These are phyloP conservation scores for Fusarium keratoplasticum DNA, from an alignment of 2,329 filamentous ascomycete species.

Conservation along the genomic window DNA sequence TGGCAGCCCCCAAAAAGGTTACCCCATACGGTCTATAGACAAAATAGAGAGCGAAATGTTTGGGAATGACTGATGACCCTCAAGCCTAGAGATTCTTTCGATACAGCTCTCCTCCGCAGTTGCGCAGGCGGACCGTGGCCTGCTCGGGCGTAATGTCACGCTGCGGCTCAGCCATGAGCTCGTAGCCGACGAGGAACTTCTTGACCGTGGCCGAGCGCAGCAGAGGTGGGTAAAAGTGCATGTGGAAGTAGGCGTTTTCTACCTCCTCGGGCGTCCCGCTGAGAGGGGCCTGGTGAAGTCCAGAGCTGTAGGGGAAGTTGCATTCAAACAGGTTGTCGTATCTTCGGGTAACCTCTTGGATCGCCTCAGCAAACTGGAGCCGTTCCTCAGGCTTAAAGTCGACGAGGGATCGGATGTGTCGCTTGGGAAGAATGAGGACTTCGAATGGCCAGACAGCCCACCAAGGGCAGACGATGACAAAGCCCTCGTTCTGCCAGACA, in stretches of 20 bases:
- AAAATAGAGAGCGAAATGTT: conserved; percentile 17
- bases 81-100: conserved; percentile 64
- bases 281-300: conserved; percentile 94
- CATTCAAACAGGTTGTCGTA: conserved; percentile 99
- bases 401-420: conserved; percentile 85
- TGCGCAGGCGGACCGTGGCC: conserved; percentile 80
- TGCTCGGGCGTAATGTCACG: conserved; percentile 98
- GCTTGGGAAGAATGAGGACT: conserved; percentile 87
- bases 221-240: conserved; percentile 97
- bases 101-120: conserved; percentile 86
- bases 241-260: conserved; percentile 89
- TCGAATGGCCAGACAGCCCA: conserved; percentile 99
- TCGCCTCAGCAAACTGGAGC: conserved; percentile 79
- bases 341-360: conserved; percentile 87
- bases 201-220: conserved; percentile 92
- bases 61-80: conserved; percentile 1
- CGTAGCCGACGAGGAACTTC: conserved; percentile 97
- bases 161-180: conserved; percentile 97
- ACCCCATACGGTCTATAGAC: conserved; percentile 16
- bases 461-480: conserved; percentile 93
- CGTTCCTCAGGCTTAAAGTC: conserved; percentile 82
- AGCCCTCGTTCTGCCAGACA: conserved; percentile 87
- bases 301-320: conserved; percentile 96
- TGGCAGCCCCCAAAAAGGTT: neutral
- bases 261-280: conserved; percentile 84